A percentile compares a stretch with the other conserved stretches of the same genome.
phyloP scores from a whole-genome alignment of 2,329 filamentous ascomycete species.

The Pseudogymnoascus sp. region DNA sequence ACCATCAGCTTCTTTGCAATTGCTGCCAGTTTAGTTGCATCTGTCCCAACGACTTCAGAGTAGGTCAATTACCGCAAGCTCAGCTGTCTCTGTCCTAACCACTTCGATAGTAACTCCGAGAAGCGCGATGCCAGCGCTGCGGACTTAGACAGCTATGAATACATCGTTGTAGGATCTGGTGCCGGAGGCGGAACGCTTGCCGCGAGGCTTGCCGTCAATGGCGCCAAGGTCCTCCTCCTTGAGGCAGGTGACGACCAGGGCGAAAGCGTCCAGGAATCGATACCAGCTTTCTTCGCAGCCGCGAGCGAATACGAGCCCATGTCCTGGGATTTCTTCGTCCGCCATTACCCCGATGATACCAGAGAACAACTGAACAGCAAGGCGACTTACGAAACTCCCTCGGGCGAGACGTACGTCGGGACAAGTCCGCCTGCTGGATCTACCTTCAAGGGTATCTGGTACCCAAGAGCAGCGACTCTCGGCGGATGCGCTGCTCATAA shows the following conservation, averaged over 20 bases:
- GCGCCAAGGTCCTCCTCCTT: constrained; percentile 44
- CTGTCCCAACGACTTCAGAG: constrained; percentile 1
- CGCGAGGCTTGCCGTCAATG: constrained; percentile 42
- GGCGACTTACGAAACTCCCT: constrained; percentile 24
- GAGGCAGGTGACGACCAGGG: constrained; percentile 47
- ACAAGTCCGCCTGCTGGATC: constrained; percentile 29
- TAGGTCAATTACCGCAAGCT: not conserved
- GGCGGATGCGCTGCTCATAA: constrained; percentile 33
- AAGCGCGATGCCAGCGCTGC: not conserved
- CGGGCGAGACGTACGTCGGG: constrained; percentile 19
- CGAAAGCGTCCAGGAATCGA: constrained; percentile 32
- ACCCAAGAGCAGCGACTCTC: constrained; percentile 33
- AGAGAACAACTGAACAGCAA: constrained; percentile 41
- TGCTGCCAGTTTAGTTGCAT: constrained; percentile 1
- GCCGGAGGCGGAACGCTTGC: constrained; percentile 44
- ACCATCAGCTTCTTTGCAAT: constrained; percentile 11
- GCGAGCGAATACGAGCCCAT: constrained; percentile 40
- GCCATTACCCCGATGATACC: constrained; percentile 40
- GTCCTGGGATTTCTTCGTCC: constrained; percentile 48
- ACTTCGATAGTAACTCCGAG: not conserved
- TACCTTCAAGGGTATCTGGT: constrained; percentile 30
- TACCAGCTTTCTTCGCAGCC: constrained; percentile 39
- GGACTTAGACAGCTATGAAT: constrained; percentile 35
- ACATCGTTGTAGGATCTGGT: constrained; percentile 46
- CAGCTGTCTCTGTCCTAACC: not conserved